These are phyloP conservation scores for Gossypium schwendimanii DNA, from an alignment of 441 rosid species.

Conservation along the genomic window DNA sequence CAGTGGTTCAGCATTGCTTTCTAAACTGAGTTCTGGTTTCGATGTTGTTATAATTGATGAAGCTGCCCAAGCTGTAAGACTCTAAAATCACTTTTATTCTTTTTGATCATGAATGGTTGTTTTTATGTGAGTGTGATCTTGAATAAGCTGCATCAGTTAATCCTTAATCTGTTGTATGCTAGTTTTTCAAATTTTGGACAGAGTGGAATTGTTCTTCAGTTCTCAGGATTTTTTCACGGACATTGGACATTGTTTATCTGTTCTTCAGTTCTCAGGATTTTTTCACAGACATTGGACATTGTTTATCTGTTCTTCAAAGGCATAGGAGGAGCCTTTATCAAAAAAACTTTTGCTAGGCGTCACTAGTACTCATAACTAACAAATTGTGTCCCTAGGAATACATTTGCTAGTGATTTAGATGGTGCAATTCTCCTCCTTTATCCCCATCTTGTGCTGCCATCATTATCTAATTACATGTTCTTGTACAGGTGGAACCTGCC, in stretches of 20 bases:
- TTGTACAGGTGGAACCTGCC: conserved; percentile 84
- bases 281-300: not conserved
- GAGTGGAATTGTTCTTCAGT: not conserved
- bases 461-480: not conserved
- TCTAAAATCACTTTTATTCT: conserved; percentile 5
- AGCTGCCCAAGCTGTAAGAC: conserved; percentile 97
- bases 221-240: not conserved
- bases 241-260: not conserved
- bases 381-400: not conserved
- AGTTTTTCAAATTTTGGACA: not conserved
- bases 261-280: not conserved
- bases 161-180: not conserved
- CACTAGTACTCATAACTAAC: not conserved
- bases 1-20: conserved; percentile 74
- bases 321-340: not conserved
- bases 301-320: not conserved
- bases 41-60: conserved; percentile 96
- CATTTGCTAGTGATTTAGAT: conserved; percentile 6
- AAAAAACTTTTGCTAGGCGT: not conserved
- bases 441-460: conserved; percentile 9
- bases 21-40: conserved; percentile 61
- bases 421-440: not conserved
- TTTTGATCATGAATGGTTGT: not conserved
- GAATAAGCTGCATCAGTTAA: not conserved
- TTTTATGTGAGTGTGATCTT: not conserved